These are phyloP conservation scores for Xylaria sp. DNA, from an alignment of 2,329 filamentous ascomycete species.

Conservation along the genomic window DNA sequence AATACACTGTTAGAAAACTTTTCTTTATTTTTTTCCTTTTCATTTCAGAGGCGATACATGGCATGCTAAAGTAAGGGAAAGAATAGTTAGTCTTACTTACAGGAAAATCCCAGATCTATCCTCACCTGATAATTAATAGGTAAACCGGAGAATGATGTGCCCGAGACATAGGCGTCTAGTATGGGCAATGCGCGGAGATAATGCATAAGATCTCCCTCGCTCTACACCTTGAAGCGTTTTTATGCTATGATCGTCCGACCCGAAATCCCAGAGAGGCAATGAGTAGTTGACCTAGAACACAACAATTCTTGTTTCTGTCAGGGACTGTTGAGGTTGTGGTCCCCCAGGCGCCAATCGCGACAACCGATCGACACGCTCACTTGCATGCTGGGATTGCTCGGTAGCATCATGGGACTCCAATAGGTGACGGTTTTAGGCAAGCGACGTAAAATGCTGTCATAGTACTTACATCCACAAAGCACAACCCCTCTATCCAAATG, in stretches of 20 bases:
- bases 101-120: background rate
- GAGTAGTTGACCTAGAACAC: background rate
- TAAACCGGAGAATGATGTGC: background rate
- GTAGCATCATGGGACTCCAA: constrained; percentile 12
- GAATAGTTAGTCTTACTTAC: background rate
- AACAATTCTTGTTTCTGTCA: constrained; percentile 11
- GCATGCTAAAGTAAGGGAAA: background rate
- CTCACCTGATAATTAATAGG: background rate
- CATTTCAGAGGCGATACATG: background rate
- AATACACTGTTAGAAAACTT: background rate
- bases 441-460: constrained; percentile 23
- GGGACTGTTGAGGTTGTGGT: constrained; percentile 5
- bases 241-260: background rate
- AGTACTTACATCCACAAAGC: constrained; percentile 7
- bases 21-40: background rate
- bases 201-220: constrained; percentile 4
- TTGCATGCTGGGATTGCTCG: constrained; percentile 5
- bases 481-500: background rate
- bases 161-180: background rate
- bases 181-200: background rate
- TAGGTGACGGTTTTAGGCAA: constrained; percentile 4
- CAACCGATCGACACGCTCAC: constrained; percentile 23
- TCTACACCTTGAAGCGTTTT: background rate
- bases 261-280: background rate
- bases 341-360: constrained; percentile 17